Base-by-base conservation (phyloP, 169 alveolate genomes). In the Plasmodium gallinaceum region DNA sequence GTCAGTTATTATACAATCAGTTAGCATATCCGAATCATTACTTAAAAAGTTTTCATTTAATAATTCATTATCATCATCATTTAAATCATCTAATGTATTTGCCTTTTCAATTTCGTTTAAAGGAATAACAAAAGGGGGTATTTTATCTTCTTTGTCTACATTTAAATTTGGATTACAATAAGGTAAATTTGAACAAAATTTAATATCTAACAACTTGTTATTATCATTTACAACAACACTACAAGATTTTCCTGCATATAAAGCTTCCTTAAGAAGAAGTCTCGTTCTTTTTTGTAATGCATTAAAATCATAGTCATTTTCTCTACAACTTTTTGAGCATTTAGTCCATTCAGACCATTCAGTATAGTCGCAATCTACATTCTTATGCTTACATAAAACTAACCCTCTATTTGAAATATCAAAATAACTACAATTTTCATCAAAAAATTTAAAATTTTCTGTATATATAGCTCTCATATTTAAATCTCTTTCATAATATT, bases 341-440 rank as follows among this genome's bases (percentile, higher is more conserved):
- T 6, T 12, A 12, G 94, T 74, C 96, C 96, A 93, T 39, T 76
- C 94, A n/a, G 92, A 66, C 96, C 96, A 93, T 18, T 62, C 60
- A 9, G 70, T 88, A 60, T 68, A 93, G 37, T 45, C 16, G n/a
- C 91, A 87, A 8, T 22, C 58, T 0, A 76, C 88, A 32, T 74
- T 58, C 14, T 83, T 83, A 64, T 88, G 88, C 46, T 90, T 92
- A 51, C 96, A 93, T 65, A 93, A 75, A 22, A 93, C 91, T 8
- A 87, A 69, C 7, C 96, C 96, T 10, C 60, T 58, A 10, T 94
- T 94, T 6, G 78, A 42, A 18, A 78, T 54, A 58, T 78, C 89
- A 2, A 46, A 7, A 43, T 78, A 78, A 22, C 57, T 32, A 14
- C 89, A 78, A 39, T 39, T 24, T 1, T 78, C 78, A 14, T 32